These are phyloP conservation scores for Lentinula guzmanii DNA, from an alignment of 768 basidiomycete genomes.

Conservation along the genomic window DNA sequence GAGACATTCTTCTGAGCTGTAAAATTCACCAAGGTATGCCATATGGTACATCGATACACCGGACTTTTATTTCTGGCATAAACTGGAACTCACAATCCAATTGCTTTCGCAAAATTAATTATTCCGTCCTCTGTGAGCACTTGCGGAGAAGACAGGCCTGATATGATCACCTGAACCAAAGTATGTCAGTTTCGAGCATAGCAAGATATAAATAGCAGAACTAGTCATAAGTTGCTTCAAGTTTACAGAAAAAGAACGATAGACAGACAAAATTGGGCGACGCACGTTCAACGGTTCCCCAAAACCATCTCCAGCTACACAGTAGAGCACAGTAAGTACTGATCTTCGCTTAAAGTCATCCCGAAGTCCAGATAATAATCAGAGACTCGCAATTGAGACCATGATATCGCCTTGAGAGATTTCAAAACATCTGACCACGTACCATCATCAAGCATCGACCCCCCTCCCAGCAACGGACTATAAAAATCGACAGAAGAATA, in stretches of 20 bases:
- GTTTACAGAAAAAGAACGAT: too few species aligned
- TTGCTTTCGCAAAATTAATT: conserved; percentile 52
- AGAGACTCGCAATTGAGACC: conserved; percentile 8
- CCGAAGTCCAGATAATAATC: too few species aligned
- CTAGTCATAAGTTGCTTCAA: too few species aligned
- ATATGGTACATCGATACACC: not conserved
- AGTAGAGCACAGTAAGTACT: not conserved
- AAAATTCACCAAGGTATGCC: not conserved
- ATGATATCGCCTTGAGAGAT: conserved; percentile 16
- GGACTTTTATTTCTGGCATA: not conserved
- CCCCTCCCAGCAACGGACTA: conserved; percentile 47
- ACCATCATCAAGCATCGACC: conserved; percentile 62
- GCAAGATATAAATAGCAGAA: too few species aligned
- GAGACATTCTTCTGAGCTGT: conserved; percentile 51
- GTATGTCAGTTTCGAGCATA: not conserved
- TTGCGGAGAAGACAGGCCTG: conserved; percentile 49
- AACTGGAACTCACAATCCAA: conserved; percentile 47
- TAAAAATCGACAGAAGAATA: conserved; percentile 23
- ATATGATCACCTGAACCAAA: conserved; percentile 48
- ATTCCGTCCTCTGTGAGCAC: conserved; percentile 54
- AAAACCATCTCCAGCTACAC: conserved; percentile 17
- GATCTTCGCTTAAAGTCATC: too few species aligned
- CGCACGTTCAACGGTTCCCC: conserved; percentile 79
- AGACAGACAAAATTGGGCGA: not conserved
- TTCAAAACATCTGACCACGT: not conserved